Conservation (phyloP, 331 rosid species). For the Acacia pycnantha region DNA sequence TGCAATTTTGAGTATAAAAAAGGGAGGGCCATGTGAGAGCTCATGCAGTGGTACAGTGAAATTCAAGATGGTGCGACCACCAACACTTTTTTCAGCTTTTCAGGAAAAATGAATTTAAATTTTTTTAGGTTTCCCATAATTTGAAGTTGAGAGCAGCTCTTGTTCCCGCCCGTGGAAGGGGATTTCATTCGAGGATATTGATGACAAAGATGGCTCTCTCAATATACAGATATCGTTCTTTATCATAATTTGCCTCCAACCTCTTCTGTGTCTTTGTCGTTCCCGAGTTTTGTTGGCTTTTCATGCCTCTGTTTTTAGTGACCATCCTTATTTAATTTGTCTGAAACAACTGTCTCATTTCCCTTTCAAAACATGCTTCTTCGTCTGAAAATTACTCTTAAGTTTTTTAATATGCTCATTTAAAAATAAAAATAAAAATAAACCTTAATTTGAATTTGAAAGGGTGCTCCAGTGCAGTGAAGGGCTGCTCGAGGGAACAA, state of each 20-base stretch:
- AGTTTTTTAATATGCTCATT: background rate
- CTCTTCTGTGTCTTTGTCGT: background rate
- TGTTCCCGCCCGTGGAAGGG: constrained; percentile 39
- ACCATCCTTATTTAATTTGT: background rate
- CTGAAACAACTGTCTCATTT: background rate
- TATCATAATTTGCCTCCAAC: background rate
- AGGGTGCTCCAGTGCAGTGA: background rate
- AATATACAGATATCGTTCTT: background rate
- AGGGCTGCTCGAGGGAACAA: background rate
- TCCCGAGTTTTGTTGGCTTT: background rate
- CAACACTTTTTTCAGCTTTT: constrained; percentile 50
- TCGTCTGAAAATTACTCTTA: background rate
- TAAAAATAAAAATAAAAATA: too few species aligned
- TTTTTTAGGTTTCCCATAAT: background rate
- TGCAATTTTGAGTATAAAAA: background rate
- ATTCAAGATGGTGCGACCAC: constrained; percentile 46
- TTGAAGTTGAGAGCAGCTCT: constrained; percentile 28
- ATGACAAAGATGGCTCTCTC: background rate
- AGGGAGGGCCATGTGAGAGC: constrained; percentile 50
- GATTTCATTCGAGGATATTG: background rate
- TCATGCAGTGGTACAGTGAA: constrained; percentile 38
- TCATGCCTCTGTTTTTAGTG: background rate
- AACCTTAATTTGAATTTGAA: background rate
- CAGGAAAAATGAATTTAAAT: background rate
- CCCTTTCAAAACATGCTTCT: background rate